phyloP scores from a whole-genome alignment of 305 asterid species.

The Fraxinus angustifolia region DNA sequence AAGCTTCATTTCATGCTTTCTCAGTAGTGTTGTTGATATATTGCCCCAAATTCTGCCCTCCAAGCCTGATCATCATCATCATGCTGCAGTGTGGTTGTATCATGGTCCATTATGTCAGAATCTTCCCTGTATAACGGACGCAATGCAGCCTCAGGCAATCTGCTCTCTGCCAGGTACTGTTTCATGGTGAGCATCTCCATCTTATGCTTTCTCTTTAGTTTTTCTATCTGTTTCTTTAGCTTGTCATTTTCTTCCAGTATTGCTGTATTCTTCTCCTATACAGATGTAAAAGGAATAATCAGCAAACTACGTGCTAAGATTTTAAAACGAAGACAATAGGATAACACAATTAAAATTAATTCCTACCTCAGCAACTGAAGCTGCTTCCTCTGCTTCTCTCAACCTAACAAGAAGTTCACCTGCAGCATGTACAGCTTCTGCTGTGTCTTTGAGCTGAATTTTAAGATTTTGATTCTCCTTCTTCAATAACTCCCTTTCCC shows the following conservation, averaged over 20 bases:
- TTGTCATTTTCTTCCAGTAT: conserved; percentile 74
- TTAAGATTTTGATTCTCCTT: conserved; percentile 72
- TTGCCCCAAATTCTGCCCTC: conserved; percentile 96
- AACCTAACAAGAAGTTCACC: conserved; percentile 84
- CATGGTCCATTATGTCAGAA: conserved; percentile 36
- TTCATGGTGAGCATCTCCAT: conserved; percentile 96
- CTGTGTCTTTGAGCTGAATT: conserved; percentile 81
- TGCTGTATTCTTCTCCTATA: conserved; percentile 56
- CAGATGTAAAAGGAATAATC: neutral
- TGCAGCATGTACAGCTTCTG: conserved; percentile 95
- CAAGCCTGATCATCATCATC: conserved; percentile 84
- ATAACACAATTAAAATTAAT: neutral
- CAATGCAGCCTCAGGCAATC: conserved; percentile 85
- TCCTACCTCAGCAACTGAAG: conserved; percentile 74
- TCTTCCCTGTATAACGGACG: conserved; percentile 57
- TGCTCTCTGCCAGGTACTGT: conserved; percentile 82
- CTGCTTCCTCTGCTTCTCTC: conserved; percentile 87
- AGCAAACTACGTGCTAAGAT: neutral
- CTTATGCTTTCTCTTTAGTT: conserved; percentile 82
- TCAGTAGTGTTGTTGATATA: conserved; percentile 67
- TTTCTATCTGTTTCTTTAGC: conserved; percentile 69
- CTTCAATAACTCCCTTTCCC: conserved; percentile 63
- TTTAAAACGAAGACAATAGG: neutral
- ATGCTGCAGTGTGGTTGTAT: conserved; percentile 24
- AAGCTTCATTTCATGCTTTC: neutral